Evolutionary conservation across 2,329 filamentous ascomycete genomes (phyloP).

Genomic region (Pseudocercospora musae): DNA sequence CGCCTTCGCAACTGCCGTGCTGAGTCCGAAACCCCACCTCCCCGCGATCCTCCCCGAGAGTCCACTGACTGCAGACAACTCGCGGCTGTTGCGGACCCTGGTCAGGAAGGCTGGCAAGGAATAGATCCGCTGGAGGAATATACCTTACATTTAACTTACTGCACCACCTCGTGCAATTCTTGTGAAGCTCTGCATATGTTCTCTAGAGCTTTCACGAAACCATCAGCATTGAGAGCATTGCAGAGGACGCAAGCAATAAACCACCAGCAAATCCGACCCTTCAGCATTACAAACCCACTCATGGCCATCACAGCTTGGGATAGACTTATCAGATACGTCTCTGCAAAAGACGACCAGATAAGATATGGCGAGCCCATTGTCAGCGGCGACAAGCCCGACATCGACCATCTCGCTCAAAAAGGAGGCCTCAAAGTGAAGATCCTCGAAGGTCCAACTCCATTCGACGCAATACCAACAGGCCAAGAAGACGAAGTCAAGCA

Average conservation of each 20-base stretch:
- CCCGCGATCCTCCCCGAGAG: neutral
- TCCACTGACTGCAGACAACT: neutral
- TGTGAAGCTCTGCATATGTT: neutral
- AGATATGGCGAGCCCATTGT: constrained; percentile 72
- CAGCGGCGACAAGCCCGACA: constrained; percentile 27
- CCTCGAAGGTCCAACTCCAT: constrained; percentile 45
- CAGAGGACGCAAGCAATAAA: neutral
- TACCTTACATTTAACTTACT: neutral
- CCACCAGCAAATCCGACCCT: neutral
- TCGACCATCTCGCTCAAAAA: constrained; percentile 33
- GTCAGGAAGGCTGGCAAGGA: neutral
- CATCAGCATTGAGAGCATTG: neutral
- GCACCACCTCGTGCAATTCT: neutral
- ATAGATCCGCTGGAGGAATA: neutral
- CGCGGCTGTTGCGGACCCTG: neutral
- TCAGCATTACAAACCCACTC: neutral
- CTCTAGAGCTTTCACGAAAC: neutral
- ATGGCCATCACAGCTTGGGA: constrained; percentile 37
- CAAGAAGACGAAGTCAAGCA: constrained; percentile 54
- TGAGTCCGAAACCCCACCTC: neutral
- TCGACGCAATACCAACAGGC: constrained; percentile 51
- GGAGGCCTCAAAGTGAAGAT: constrained; percentile 53
- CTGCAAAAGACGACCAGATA: constrained; percentile 64
- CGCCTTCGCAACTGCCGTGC: neutral
- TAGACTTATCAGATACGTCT: constrained; percentile 67